Conservation (phyloP, 352 stramenopile species). For the Phytophthora sojae region DNA sequence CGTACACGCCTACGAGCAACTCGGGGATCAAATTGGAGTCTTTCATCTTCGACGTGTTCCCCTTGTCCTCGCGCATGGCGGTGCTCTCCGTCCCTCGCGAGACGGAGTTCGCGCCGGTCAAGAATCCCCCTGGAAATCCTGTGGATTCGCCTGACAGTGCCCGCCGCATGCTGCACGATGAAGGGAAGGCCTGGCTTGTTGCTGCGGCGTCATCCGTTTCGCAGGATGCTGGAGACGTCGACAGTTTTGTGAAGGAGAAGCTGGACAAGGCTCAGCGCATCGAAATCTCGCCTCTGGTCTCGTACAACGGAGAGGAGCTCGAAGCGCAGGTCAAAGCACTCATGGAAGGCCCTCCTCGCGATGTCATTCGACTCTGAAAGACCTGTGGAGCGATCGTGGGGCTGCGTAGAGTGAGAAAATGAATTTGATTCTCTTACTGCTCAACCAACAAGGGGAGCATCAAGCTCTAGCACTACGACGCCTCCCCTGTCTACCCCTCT, state of each 20-base stretch:
- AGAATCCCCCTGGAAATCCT: conserved; percentile 84
- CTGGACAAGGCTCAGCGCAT: conserved; percentile 43
- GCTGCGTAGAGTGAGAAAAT: conserved; percentile 19
- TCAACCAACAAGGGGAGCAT: conserved; percentile 35
- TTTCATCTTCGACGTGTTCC: conserved; percentile 99
- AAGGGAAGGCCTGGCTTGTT: conserved; percentile 74
- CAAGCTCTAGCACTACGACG: conserved; percentile 31
- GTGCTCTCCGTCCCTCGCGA: conserved; percentile 93
- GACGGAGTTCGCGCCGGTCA: conserved; percentile 94
- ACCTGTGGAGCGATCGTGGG: not conserved
- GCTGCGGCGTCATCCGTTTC: conserved; percentile 48
- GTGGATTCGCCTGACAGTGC: conserved; percentile 90
- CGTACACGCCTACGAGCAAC: conserved; percentile 78
- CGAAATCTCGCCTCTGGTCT: conserved; percentile 90
- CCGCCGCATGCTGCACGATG: conserved; percentile 70
- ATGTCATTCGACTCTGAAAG: conserved; percentile 43
- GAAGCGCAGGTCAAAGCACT: conserved; percentile 40
- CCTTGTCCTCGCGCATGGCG: conserved; percentile 92
- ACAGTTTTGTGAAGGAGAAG: conserved; percentile 45
- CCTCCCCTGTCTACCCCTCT: conserved; percentile 6
- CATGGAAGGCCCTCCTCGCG: conserved; percentile 28
- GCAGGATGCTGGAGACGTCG: conserved; percentile 25
- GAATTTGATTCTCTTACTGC: conserved; percentile 39
- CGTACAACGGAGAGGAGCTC: conserved; percentile 88
- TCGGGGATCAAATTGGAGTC: conserved; percentile 98